These are phyloP conservation scores for Irpex rosettiformis DNA, from an alignment of 1,284 basidiomycete species.

Conservation along the genomic window DNA sequence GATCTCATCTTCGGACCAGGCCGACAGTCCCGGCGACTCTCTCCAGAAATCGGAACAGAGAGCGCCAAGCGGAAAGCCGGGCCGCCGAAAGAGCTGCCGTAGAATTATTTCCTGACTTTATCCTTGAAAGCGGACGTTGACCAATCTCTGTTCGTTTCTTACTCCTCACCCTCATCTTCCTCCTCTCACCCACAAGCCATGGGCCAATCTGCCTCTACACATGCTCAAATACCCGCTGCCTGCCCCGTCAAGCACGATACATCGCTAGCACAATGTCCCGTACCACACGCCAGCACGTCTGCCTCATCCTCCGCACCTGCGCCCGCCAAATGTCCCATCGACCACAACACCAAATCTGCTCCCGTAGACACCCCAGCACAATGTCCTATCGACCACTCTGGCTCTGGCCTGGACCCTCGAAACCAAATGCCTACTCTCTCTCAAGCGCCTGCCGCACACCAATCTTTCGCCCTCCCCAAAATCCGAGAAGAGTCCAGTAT, in stretches of 20 bases:
- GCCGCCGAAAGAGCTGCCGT: too few relatives aligned
- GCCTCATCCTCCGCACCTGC: constrained; percentile 16
- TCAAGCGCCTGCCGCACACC: constrained; percentile 61
- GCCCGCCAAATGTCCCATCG: constrained; percentile 43
- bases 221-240: not conserved
- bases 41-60: not conserved
- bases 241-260: constrained; percentile 10
- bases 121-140: too few relatives aligned
- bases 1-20: not conserved
- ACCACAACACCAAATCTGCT: constrained; percentile 30
- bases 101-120: not conserved
- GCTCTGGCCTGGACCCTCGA: constrained; percentile 60
- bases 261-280: constrained; percentile 35
- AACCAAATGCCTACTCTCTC: constrained; percentile 90
- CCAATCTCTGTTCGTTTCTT: not conserved
- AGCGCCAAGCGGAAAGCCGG: too few relatives aligned
- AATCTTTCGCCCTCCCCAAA: constrained; percentile 65
- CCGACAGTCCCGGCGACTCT: not conserved
- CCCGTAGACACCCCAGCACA: constrained; percentile 23
- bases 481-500: constrained; percentile 82
- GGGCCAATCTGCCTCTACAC: constrained; percentile 14
- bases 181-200: constrained; percentile 1
- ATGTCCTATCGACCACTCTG: constrained; percentile 49
- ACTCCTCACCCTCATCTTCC: not conserved
- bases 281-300: constrained; percentile 29